Conservation (phyloP, 2,329 filamentous ascomycete species). For the Trichoderma lentiforme region DNA sequence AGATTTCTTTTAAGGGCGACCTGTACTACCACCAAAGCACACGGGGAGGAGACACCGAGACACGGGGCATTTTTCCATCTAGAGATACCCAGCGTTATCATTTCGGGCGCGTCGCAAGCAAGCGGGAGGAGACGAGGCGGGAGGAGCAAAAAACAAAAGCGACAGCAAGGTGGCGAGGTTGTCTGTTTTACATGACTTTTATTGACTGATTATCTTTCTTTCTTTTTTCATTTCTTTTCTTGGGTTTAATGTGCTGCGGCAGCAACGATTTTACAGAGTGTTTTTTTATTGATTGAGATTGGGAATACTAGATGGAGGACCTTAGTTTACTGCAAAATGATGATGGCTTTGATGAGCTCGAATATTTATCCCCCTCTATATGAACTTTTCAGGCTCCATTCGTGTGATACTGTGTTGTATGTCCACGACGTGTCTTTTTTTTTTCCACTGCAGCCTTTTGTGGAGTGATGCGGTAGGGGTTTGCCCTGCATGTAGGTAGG, state of each 20-base stretch:
- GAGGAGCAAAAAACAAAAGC: constrained; percentile 1
- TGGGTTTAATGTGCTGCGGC: constrained; percentile 7
- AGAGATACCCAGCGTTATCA: constrained; percentile 36
- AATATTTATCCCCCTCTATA: constrained; percentile 1
- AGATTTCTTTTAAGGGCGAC: constrained; percentile 21
- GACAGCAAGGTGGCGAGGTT: constrained; percentile 16
- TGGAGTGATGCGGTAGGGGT: constrained; percentile 12
- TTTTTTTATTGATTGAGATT: neutral
- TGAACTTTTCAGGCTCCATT: neutral
- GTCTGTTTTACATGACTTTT: constrained; percentile 16
- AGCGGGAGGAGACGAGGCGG: neutral
- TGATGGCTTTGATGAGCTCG: constrained; percentile 19
- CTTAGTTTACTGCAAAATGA: constrained; percentile 18
- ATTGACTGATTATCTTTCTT: neutral
- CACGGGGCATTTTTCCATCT: constrained; percentile 34
- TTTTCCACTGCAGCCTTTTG: neutral
- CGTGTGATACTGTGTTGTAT: neutral
- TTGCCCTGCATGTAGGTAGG: constrained; percentile 10
- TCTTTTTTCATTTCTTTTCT: neutral
- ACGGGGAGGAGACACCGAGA: constrained; percentile 20
- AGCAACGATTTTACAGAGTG: neutral
- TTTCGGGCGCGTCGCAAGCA: constrained; percentile 18
- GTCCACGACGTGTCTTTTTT: neutral
- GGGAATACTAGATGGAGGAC: constrained; percentile 15
- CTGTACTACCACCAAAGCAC: constrained; percentile 22